Evolutionary conservation across 352 stramenopile genomes (phyloP), one percentile per base, ranked within the genome.

Genomic region (Achlya hypogyna): DNA sequence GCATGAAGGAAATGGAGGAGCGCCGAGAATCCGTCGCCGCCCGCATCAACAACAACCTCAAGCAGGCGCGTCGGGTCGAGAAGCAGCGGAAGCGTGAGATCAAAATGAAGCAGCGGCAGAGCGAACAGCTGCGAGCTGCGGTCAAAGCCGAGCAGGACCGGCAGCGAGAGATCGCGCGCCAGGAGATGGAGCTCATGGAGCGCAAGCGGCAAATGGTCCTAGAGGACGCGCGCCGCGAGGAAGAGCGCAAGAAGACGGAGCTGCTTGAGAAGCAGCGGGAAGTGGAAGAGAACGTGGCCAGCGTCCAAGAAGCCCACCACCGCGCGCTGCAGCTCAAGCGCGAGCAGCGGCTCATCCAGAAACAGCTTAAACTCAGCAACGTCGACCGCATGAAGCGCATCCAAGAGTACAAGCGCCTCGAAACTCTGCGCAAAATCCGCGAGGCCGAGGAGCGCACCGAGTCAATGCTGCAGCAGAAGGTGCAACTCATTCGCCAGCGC

Each of bases 351-450:
- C 75, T 76, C 8, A 81, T 96, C 34, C 81, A 92, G 54, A 76
- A 89, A 20, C 82, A 92, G 54, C 74, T 94, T 53, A 92, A 95
- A 58, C 71, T 93, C 31, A 89, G 96, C 53, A 96, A 96, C 65
- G 90, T 97, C 8, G 87, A 96, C 63, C 80, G 90, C n/a, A 96
- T 96, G 78, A 88, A 82, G 62, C 87, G 90, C 25, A 86, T 96
- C 28, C 79, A 96, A 65, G 89, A 97, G 69, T 96, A 96, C 75
- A 89, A 93, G 63, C 77, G 88, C 10, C 74, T 96, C n/a, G 87
- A 97, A 67, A 95, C 86, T 40, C 45, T 96, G 49, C 82, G 86
- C 8, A 91, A 94, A 69, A 76, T 97, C 31, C 77, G 91, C 56
- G 87, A 95, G 62, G 88, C 75, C 0, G 86, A 97, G 60, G 72